phyloP scores from a whole-genome alignment of 75 land plant species.

The Cupressus sempervirens region DNA sequence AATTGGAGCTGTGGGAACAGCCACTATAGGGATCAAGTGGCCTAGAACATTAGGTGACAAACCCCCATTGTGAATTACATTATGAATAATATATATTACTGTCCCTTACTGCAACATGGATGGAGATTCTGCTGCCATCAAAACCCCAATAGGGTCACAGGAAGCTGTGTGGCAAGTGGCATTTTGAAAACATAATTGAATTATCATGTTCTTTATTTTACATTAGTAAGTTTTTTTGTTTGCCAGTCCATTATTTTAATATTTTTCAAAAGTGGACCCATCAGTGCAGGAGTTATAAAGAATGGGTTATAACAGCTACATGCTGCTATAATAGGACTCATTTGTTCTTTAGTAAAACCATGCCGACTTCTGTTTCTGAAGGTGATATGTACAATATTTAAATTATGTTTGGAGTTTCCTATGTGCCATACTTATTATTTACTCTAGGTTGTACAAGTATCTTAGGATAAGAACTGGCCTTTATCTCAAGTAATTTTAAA shows the following conservation, averaged over 20 bases:
- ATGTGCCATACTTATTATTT: neutral
- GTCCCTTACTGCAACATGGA: too few relatives aligned
- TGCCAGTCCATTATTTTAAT: neutral
- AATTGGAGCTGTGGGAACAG: too few relatives aligned
- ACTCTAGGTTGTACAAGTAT: neutral
- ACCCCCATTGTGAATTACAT: too few relatives aligned
- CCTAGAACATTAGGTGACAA: too few relatives aligned
- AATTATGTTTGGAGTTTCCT: neutral
- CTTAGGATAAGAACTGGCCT: neutral
- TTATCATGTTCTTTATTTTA: neutral
- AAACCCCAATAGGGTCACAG: too few relatives aligned
- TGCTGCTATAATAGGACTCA: neutral
- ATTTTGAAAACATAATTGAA: too few relatives aligned
- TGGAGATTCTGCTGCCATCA: too few relatives aligned
- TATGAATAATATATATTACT: too few relatives aligned
- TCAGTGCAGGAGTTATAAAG: neutral
- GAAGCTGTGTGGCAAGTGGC: too few relatives aligned
- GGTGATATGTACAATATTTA: neutral
- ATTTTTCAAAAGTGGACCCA: neutral
- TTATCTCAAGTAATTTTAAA: neutral
- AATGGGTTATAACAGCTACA: neutral
- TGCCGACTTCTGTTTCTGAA: neutral
- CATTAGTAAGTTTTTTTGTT: neutral
- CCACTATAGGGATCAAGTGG: too few relatives aligned
- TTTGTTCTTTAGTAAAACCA: neutral